These are phyloP conservation scores for Metschnikowia amazonensis DNA, from an alignment of 805 yeast genomes.

Conservation along the genomic window DNA sequence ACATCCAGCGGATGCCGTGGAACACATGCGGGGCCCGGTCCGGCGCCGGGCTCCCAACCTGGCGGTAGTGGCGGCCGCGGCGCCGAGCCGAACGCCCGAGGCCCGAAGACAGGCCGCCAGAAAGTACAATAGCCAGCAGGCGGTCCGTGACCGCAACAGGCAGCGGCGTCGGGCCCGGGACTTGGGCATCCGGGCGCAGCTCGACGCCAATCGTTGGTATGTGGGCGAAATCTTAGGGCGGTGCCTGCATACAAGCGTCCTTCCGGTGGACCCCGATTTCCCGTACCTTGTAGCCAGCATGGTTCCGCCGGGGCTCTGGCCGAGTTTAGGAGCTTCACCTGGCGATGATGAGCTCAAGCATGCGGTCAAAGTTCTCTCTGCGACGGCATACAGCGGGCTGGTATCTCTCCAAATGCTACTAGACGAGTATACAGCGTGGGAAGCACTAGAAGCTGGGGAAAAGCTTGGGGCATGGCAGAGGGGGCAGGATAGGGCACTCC, in stretches of 20 bases:
- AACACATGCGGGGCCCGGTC: slow-evolving; percentile 44
- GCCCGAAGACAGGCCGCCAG: background rate
- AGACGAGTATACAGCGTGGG: slow-evolving; percentile 7
- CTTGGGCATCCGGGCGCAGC: slow-evolving; percentile 35
- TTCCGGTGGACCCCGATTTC: background rate
- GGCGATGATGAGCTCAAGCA: slow-evolving; percentile 5
- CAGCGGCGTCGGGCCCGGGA: slow-evolving; percentile 45
- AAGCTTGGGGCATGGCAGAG: slow-evolving; percentile 5
- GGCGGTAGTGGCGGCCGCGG: background rate
- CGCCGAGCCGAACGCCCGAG: slow-evolving; percentile 1
- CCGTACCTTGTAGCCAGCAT: slow-evolving; percentile 7
- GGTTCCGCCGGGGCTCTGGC: slow-evolving; percentile 11
- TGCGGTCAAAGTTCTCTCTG: background rate
- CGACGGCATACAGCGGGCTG: background rate
- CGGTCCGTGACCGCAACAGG: slow-evolving; percentile 45
- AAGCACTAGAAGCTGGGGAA: background rate
- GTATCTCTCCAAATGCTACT: background rate
- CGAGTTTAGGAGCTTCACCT: slow-evolving; percentile 5
- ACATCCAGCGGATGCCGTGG: slow-evolving; percentile 51
- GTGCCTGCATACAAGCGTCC: background rate
- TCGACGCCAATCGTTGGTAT: slow-evolving; percentile 13
- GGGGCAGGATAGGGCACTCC: slow-evolving; percentile 6
- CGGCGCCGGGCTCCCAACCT: background rate
- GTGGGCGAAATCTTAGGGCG: background rate
- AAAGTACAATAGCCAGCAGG: slow-evolving; percentile 42